A percentile compares a stretch with the other conserved stretches of the same genome.
Conservation (phyloP, 441 rosid genomes). For the Mallotus repandus region DNA sequence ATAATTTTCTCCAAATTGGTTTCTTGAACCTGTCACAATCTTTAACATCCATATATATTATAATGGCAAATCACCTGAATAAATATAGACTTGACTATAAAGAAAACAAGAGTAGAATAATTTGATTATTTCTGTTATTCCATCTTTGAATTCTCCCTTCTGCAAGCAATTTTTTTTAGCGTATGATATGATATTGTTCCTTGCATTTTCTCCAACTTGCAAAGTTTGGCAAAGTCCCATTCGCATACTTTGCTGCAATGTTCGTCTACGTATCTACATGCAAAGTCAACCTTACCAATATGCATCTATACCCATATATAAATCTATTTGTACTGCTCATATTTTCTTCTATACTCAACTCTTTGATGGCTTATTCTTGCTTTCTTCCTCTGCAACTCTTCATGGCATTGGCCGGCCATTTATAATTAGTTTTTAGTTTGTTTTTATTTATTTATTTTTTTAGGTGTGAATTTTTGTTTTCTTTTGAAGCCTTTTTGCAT, state of each 20-base stretch:
- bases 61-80: slow-evolving; percentile 30
- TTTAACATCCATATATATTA: too few species aligned
- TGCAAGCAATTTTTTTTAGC: slow-evolving; percentile 24
- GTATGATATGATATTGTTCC: slow-evolving; percentile 14
- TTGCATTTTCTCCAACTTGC: slow-evolving; percentile 28
- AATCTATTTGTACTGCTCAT: neutral
- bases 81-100: slow-evolving; percentile 14
- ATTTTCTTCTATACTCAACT: slow-evolving; percentile 19
- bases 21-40: too few species aligned
- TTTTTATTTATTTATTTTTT: neutral
- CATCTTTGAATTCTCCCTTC: neutral
- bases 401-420: neutral
- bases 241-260: slow-evolving; percentile 28
- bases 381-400: slow-evolving; percentile 23
- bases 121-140: neutral
- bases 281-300: slow-evolving; percentile 36
- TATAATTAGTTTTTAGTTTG: neutral
- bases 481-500: slow-evolving; percentile 17
- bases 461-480: slow-evolving; percentile 20
- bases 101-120: neutral
- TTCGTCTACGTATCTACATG: slow-evolving; percentile 33
- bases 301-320: neutral
- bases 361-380: slow-evolving; percentile 5
- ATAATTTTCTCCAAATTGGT: neutral
- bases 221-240: slow-evolving; percentile 48